Evolutionary conservation across 108 stramenopile species (phyloP), one percentile per base, ranked within the genome.

Genomic region (Cyclotella distinguenda): DNA sequence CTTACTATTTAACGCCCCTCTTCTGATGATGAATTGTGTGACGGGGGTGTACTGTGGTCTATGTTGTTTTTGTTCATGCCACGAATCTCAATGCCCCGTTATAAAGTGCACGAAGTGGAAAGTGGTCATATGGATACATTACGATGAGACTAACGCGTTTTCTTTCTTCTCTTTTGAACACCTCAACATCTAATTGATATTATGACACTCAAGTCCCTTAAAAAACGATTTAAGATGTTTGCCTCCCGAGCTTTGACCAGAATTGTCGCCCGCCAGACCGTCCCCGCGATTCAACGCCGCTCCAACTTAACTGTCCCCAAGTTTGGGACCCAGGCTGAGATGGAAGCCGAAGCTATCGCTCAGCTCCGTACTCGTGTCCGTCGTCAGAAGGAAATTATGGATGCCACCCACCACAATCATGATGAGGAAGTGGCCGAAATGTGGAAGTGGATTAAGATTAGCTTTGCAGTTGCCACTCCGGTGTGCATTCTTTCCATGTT

Each of bases 401-500:
- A 77, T 44, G 81, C 83, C 46, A 72, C 81, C 38, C 57, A 78
- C 43, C 82, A 86, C 57, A 60, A 64, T 31, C 64, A 77, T 16
- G 80, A 66, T 19, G 90, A 88, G 58, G 88, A 93, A 64, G 62
- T 86, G 30, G 68, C 55, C 4, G 93, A 94, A 75, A 82, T 90
- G 72, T 88, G 79, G 79, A 90, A 85, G 44, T 94, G 93, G 93
- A 68, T 90, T 71, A 90, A 91, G 61, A 84, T 94, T 59, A 86
- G 85, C 25, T 68, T 83, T 55, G 58, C 84, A 30, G 86, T 90
- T 8, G 87, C 85, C 3, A 64, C 67, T 26, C 89, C 89, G 7
- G 64, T 90, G 25, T 78, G 79, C 39, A 42, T 89, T 40, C 71
- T 86, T 28, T 74, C 81, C 8, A 16, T 79, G 3, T 11, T 71